Evolutionary conservation across 2,329 filamentous ascomycete genomes (phyloP).

Genomic region (Fusarium brachygibbosum): DNA sequence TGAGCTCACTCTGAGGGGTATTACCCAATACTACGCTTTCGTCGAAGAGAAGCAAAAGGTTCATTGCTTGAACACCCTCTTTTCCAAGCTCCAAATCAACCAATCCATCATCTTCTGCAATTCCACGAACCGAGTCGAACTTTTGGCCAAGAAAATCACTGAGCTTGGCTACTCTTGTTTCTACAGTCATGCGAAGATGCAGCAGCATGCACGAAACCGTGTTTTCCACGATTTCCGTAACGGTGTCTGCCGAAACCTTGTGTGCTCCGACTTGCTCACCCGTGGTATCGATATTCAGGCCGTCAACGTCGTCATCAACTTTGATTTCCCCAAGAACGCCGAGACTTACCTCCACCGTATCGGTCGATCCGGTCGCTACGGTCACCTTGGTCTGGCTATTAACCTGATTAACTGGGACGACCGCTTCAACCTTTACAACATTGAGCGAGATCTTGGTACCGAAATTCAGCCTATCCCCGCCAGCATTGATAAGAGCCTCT

Average conservation of each 20-base stretch:
- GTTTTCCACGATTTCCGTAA: constrained; percentile 99
- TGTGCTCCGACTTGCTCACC: constrained; percentile 96
- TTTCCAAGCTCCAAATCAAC: constrained; percentile 99
- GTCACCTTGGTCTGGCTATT: constrained; percentile 96
- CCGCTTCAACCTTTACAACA: constrained; percentile 98
- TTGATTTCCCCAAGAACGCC: constrained; percentile 99
- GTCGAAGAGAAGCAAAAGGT: constrained; percentile 99
- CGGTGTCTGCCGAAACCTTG: constrained; percentile 96
- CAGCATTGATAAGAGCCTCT: constrained; percentile 96
- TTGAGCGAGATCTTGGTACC: constrained; percentile 95
- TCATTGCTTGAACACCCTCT: constrained; percentile 97
- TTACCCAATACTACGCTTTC: constrained; percentile 99
- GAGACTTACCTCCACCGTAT: constrained; percentile 99
- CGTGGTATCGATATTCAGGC: constrained; percentile 99
- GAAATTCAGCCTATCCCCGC: constrained; percentile 97
- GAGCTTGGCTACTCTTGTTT: constrained; percentile 99
- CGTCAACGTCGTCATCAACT: constrained; percentile 99
- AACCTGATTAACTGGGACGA: constrained; percentile 99
- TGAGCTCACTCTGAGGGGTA: constrained; percentile 95
- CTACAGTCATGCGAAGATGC: constrained; percentile 98
- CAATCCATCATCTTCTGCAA: constrained; percentile 99
- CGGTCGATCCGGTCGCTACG: constrained; percentile 95
- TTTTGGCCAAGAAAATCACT: constrained; percentile 98
- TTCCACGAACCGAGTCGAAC: constrained; percentile 96
- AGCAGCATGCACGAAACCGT: constrained; percentile 95